phyloP scores from a whole-genome alignment of 305 asterid genomes.

The Nicotiana rustica region DNA sequence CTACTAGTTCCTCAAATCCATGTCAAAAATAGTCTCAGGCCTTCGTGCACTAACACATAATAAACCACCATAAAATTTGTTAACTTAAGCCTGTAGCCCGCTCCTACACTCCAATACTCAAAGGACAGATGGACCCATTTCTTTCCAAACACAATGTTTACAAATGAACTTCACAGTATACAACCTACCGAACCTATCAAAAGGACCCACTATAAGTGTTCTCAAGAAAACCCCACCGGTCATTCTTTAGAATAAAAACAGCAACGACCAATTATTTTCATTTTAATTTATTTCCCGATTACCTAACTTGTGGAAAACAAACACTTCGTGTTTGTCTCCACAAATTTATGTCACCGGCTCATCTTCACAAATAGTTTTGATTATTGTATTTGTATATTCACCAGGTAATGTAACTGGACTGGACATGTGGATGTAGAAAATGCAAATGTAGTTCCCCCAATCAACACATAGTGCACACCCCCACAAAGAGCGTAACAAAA shows the following conservation, averaged over 20 bases:
- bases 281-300: neutral
- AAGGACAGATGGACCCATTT: neutral
- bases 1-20: neutral
- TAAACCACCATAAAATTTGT: neutral
- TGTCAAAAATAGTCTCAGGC: neutral
- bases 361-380: neutral
- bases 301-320: neutral
- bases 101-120: neutral
- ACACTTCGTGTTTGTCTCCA: neutral
- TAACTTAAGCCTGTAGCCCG: neutral
- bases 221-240: neutral
- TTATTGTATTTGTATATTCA: neutral
- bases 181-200: neutral
- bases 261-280: neutral
- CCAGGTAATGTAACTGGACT: neutral
- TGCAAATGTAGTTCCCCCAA: neutral
- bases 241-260: neutral
- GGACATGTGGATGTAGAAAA: too few relatives aligned
- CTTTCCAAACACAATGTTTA: slow-evolving; percentile 4
- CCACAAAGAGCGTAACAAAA: neutral
- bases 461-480: neutral
- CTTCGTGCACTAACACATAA: neutral
- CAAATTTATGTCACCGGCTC: neutral
- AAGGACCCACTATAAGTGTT: neutral
- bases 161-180: neutral